Evolutionary conservation across 345 rosid genomes (phyloP).

Genomic region (Hibiscus trionum): DNA sequence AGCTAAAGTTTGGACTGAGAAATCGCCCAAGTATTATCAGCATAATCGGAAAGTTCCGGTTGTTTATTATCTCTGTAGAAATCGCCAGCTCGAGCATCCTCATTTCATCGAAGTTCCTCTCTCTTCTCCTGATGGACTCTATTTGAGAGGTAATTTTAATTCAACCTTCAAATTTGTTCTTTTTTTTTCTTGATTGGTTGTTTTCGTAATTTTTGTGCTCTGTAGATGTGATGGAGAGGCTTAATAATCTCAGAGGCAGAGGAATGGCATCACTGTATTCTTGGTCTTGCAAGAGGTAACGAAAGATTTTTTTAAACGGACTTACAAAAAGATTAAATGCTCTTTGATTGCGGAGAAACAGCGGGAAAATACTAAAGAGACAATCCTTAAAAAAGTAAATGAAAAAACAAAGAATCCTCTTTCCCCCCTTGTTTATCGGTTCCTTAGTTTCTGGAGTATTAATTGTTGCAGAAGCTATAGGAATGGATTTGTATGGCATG

Average conservation of each 20-base stretch:
- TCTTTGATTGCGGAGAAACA: conserved; percentile 12
- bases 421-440: not conserved
- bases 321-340: too few relatives aligned
- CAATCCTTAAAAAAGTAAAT: not conserved
- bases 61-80: conserved; percentile 82
- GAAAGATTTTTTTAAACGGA: not conserved
- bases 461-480: conserved; percentile 70
- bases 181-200: not conserved
- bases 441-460: not conserved
- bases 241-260: conserved; percentile 86
- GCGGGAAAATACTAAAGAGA: not conserved
- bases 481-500: conserved; percentile 98
- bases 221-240: conserved; percentile 76
- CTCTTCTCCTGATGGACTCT: conserved; percentile 69
- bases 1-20: conserved; percentile 96
- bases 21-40: conserved; percentile 64
- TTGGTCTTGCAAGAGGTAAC: conserved; percentile 87
- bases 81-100: conserved; percentile 95
- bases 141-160: conserved; percentile 64
- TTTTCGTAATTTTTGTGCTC: not conserved
- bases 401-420: not conserved
- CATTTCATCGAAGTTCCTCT: conserved; percentile 87
- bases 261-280: conserved; percentile 90
- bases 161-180: not conserved
- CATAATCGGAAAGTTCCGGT: conserved; percentile 66